Conservation (phyloP, 257 asterid genomes). For the Nicotiana obtusifolia region DNA sequence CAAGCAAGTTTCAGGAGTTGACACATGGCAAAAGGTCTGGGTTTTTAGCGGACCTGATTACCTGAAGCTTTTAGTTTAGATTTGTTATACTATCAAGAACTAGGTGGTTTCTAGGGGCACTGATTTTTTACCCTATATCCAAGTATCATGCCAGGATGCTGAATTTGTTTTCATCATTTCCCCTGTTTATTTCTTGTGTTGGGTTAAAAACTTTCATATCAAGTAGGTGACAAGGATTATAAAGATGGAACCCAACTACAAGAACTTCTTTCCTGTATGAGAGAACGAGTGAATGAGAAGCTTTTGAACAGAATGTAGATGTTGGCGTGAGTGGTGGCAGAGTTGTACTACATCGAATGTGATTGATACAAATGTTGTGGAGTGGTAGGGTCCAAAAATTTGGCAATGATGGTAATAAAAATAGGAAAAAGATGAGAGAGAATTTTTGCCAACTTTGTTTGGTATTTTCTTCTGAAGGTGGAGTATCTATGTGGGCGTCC, state of each 20-base stretch:
- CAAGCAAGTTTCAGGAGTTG: not conserved
- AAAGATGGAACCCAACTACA: conserved; percentile 36
- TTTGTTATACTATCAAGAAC: not conserved
- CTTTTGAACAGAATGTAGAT: conserved; percentile 31
- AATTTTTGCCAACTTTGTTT: not conserved
- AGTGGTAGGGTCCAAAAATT: conserved; percentile 45
- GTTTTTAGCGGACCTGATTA: not conserved
- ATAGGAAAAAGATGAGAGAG: conserved; percentile 11
- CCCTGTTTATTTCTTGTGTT: not conserved
- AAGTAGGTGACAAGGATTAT: conserved; percentile 27
- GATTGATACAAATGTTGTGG: conserved; percentile 16
- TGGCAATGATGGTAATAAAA: conserved; percentile 39
- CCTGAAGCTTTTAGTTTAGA: not conserved
- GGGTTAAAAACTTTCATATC: conserved; percentile 18
- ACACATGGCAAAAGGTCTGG: not conserved
- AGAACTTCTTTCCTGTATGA: conserved; percentile 27
- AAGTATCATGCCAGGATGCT: not conserved
- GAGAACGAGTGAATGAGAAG: conserved; percentile 32
- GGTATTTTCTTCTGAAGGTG: conserved; percentile 27
- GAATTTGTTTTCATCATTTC: not conserved
- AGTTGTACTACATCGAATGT: conserved; percentile 25
- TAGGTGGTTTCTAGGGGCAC: not conserved
- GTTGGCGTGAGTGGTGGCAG: conserved; percentile 42
- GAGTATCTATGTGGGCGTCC: conserved; percentile 39
- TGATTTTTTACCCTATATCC: not conserved